Evolutionary conservation across 1,284 basidiomycete genomes (phyloP), one percentile per base, ranked within the genome.

Genomic region (Fomitopsis pinicola): DNA sequence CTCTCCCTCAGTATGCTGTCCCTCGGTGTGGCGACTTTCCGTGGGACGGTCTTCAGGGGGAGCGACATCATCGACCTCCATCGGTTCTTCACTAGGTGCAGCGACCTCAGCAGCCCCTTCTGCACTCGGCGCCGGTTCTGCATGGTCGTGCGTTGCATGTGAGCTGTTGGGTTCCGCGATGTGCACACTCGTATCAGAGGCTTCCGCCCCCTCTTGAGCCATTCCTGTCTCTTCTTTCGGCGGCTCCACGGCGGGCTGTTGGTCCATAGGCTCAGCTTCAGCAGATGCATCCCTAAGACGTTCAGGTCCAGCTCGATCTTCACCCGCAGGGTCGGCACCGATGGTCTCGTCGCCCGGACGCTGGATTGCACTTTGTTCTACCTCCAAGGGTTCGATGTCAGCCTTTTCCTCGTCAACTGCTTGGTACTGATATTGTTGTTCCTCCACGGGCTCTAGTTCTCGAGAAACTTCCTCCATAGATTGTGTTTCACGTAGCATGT

Each of bases 341-440:
- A 76, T 65, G 66, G 62, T 58, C 56, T 53, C 50, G 17, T 38
- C 3, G 14, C 6, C 19, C 30, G 50, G 28, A 14, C 2, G 14
- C 17, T 53, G 2, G 9, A 5, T n/a, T 15, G 38, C 38, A 54
- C 40, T 52, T 12, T 50, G 36, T 40, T 58, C 33, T 15, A 58
- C 56, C 19, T 26, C 15, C 12, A 12, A 22, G 10, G 40, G 14
- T 22, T 36, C 56, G 6, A 22, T 15, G 12, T 19, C 35, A 17
- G 17, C 42, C 33, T 35, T 15, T 5, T 44, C 19, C 12, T 53
- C 52, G 28, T 22, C 52, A n/a, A n/a, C 5, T n/a, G 52, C 26
- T 22, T 54, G 14, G 7, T 35, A n/a, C 33, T 19, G 14, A 53
- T 9, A 10, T 6, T 36, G 4, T 10, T 36, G 33, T 1, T 36